phyloP scores from a whole-genome alignment of 768 basidiomycete species.

The Amanita polypyramis region DNA sequence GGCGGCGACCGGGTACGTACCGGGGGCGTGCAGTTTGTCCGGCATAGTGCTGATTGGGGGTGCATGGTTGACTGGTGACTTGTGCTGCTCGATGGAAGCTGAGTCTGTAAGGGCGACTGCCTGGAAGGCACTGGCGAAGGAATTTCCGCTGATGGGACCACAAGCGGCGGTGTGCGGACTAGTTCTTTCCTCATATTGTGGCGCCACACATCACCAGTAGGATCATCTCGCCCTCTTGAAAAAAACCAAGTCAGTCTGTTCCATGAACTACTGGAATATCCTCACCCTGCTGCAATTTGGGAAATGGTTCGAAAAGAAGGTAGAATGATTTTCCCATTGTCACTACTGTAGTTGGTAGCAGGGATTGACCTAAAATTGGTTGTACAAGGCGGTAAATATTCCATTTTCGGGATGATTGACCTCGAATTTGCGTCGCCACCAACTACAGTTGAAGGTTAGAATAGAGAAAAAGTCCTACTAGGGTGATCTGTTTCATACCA shows the following conservation, averaged over 20 bases:
- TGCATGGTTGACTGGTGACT: too few species aligned
- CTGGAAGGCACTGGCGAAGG: background rate
- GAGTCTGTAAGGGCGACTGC: background rate
- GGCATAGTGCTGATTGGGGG: too few species aligned
- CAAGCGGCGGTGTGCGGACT: background rate
- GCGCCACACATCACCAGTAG: constrained; percentile 1
- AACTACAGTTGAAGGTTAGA: background rate
- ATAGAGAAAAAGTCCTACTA: background rate
- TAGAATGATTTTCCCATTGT: background rate
- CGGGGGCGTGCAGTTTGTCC: too few species aligned
- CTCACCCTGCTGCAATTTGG: constrained; percentile 2
- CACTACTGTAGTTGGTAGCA: background rate
- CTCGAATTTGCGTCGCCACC: background rate
- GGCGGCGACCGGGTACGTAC: too few species aligned
- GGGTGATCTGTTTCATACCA: background rate
- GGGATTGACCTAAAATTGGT: background rate
- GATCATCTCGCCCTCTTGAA: background rate
- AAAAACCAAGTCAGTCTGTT: background rate
- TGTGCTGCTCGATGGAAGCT: too few species aligned
- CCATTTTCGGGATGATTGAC: background rate
- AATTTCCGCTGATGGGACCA: background rate
- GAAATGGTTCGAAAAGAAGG: background rate
- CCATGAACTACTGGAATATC: background rate
- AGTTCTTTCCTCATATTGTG: background rate
- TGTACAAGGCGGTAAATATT: background rate